These are phyloP conservation scores for Lobulomyces angularis DNA, from an alignment of 192 early-diverging fungal species.

Conservation along the genomic window DNA sequence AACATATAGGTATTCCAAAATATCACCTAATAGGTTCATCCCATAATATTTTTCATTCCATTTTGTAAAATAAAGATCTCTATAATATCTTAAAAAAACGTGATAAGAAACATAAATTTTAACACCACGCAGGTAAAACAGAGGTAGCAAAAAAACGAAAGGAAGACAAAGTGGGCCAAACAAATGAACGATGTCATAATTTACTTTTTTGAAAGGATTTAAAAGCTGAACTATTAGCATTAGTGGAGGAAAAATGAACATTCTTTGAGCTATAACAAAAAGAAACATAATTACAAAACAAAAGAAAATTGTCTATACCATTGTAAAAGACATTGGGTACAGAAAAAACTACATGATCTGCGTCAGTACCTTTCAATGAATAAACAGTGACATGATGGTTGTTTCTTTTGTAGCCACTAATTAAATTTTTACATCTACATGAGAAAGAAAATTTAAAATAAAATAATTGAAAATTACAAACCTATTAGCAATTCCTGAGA, in stretches of 20 bases:
- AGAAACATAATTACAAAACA: conserved; percentile 1
- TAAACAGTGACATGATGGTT: conserved; percentile 36
- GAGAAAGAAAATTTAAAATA: no score
- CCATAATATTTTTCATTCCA: not conserved
- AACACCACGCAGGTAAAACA: conserved; percentile 26
- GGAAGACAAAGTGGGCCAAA: conserved; percentile 27
- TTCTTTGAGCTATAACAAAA: conserved; percentile 11
- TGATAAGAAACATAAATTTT: conserved; percentile 43
- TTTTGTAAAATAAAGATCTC: conserved; percentile 22
- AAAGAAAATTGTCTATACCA: conserved; percentile 7
- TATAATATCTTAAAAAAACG: conserved; percentile 35
- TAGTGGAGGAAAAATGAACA: conserved; percentile 31
- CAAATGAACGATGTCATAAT: conserved; percentile 33
- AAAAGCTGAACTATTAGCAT: conserved; percentile 22
- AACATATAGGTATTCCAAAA: conserved; percentile 23
- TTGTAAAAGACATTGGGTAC: conserved; percentile 28
- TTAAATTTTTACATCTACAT: no score
- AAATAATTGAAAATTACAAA: conserved; percentile 31
- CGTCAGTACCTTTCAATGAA: conserved; percentile 20
- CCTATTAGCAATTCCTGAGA: conserved; percentile 39
- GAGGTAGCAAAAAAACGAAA: conserved; percentile 21
- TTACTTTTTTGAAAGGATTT: conserved; percentile 18
- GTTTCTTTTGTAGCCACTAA: conserved; percentile 23
- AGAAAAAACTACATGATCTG: conserved; percentile 23
- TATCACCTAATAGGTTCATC: conserved; percentile 11